Base-by-base conservation (phyloP, 805 yeast genomes). In the Hanseniaspora jakobsenii region DNA sequence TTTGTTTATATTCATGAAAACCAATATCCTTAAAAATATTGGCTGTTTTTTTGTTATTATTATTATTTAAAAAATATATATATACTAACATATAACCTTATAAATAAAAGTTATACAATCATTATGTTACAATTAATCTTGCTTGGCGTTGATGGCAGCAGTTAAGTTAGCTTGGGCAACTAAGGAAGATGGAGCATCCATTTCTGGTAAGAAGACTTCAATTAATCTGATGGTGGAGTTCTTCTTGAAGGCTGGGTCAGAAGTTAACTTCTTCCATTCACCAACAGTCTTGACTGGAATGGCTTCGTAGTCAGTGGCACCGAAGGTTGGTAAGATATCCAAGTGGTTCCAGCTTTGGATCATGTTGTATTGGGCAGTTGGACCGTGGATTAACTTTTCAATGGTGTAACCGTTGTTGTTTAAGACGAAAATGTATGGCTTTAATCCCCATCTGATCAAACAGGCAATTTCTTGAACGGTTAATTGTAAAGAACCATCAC, bases 401-500 rank as follows among this genome's bases (percentile, higher is more conserved):
- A 78, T 78, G 54, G 85, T 78, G 68, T 78, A 78, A 61, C 85
- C 85, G 51, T 71, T 73, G 64, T 78, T 78, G 67, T 78, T 78
- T 58, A 78, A 67, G 27, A 78, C 74, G 58, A 78, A 78, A 56
- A 78, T 62, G 65, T 78, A 78, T 55, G 83, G 83, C 51, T 69
- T 75, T 55, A 75, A 67, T 49, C 71, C 70, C 78, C 79, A 73
- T 62, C 77, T 72, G 57, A 75, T 67, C 71, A 76, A 71, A 51
- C 81, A 77, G 46, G 81, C 74, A 57, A 78, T 75, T 59, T 79
- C 81, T 66, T 77, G 83, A 28, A 76, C 81, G 12, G 85, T 77
- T 62, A 78, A 69, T 65, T 78, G 85, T 55, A 78, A 66, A 36
- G 84, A 78, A 60, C 85, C 85, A 61, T 78, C 85, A 66, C 85